phyloP scores from a whole-genome alignment of 2,329 filamentous ascomycete species.

The Fusarium succisae region DNA sequence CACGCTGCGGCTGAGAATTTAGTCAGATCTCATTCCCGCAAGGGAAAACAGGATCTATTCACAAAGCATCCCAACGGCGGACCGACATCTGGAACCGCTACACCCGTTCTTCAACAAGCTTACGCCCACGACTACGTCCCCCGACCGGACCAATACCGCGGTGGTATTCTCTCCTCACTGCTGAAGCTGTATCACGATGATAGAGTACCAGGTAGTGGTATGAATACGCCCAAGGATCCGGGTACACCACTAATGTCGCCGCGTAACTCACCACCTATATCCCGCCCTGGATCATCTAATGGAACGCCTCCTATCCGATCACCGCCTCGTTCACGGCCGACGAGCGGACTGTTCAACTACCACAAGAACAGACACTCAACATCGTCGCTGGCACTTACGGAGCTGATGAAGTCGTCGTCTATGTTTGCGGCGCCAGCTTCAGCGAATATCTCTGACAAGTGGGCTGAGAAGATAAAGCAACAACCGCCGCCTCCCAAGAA shows the following conservation, averaged over 20 bases:
- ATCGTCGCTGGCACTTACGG: conserved; percentile 58
- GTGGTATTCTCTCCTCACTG: conserved; percentile 77
- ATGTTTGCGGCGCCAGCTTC: conserved; percentile 60
- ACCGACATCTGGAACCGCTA: conserved; percentile 49
- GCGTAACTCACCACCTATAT: conserved; percentile 52
- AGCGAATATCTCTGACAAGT: conserved; percentile 55
- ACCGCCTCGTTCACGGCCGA: conserved; percentile 47
- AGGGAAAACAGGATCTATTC: conserved; percentile 46
- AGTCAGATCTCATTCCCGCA: conserved; percentile 47
- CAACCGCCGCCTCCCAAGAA: conserved; percentile 50
- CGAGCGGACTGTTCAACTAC: conserved; percentile 53
- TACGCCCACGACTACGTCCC: conserved; percentile 68
- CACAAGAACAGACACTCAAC: conserved; percentile 53
- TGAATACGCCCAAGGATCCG: conserved; percentile 53
- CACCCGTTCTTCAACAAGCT: conserved; percentile 57
- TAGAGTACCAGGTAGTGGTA: conserved; percentile 49
- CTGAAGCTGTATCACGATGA: conserved; percentile 74
- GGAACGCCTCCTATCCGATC: conserved; percentile 44
- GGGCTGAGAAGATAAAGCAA: conserved; percentile 56
- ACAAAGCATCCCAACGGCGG: conserved; percentile 41
- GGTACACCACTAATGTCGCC: conserved; percentile 55
- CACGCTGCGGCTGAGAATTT: conserved; percentile 48
- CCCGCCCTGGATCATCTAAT: conserved; percentile 51
- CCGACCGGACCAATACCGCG: conserved; percentile 73
- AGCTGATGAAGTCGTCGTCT: conserved; percentile 64